Base-by-base conservation (phyloP, 1,284 basidiomycete species). In the Abortiporus biennis region DNA sequence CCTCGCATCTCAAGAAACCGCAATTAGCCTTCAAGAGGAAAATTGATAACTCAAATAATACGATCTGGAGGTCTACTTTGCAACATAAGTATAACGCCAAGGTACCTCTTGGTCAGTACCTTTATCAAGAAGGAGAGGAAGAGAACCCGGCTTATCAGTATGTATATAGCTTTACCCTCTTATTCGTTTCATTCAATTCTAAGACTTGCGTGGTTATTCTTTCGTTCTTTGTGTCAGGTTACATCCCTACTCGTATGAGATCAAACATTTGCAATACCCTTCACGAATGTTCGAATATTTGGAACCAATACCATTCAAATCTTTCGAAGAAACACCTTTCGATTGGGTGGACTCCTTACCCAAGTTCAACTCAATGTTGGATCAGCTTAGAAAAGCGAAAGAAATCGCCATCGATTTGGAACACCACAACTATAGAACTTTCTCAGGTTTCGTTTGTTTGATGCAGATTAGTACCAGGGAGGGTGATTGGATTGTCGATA, bases 361-460 rank as follows among this genome's bases (percentile, higher is more conserved):
- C 9, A 66, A 67, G 11, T 71, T 96, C 30, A 62, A 74, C 2
- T 56, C 54, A 16, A 81, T 96, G 75, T 67, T 91, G 3, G 72
- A 74, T n/a, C 70, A 73, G 42, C 69, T 94, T 13, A 74, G 77
- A 29, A 58, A 64, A 9, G 76, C 74, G n/a, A 68, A 65, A 33
- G 93, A 96, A 62, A 82, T 99, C 40, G 95, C 95, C 1, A 74
- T 99, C 29, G 95, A 99, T 63, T 69, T 99, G 35, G 95, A 99
- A 62, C 87, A 97, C 58, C 93, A 98, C 68, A 84, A 78, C 50
- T 88, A 85, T 55, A 76, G 92, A 36, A 82, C 84, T 3, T 98
- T 88, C 62, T 66, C 68, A 16, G 95, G 96, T 0, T 89, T 98
- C 54, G 76, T 95, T 9, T 97, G 93, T 55, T 67, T 99, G 45